Conservation (phyloP, 805 yeast genomes). For the Wickerhamiella lipophila region DNA sequence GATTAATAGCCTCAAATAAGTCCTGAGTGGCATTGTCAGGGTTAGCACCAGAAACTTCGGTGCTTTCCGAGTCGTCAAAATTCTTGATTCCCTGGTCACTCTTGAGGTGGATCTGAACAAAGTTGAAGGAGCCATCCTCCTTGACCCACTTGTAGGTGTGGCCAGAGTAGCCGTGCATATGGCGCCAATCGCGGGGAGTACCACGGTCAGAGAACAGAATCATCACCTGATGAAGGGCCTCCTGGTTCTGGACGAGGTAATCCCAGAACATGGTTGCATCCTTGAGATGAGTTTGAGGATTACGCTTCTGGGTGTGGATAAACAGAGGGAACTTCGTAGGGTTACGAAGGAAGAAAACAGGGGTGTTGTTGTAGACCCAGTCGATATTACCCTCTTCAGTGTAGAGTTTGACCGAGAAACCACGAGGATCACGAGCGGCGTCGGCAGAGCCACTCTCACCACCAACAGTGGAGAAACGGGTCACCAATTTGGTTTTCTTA, state of each 20-base stretch:
- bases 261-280: slow-evolving; percentile 50
- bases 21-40: slow-evolving; percentile 41
- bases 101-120: slow-evolving; percentile 43
- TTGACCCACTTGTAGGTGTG: slow-evolving; percentile 50
- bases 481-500: slow-evolving; percentile 56
- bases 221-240: slow-evolving; percentile 44
- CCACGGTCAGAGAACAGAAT: slow-evolving; percentile 51
- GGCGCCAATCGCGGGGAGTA: slow-evolving; percentile 41
- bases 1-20: slow-evolving; percentile 36
- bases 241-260: slow-evolving; percentile 42
- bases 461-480: slow-evolving; percentile 55
- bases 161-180: slow-evolving; percentile 53
- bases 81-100: slow-evolving; percentile 41
- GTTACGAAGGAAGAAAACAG: slow-evolving; percentile 51
- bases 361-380: slow-evolving; percentile 66
- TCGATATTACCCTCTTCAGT: slow-evolving; percentile 58
- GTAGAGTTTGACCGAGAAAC: slow-evolving; percentile 51
- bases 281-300: slow-evolving; percentile 48
- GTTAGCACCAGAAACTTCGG: slow-evolving; percentile 34
- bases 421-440: slow-evolving; percentile 57
- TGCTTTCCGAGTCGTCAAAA: slow-evolving; percentile 36
- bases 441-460: slow-evolving; percentile 59
- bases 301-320: slow-evolving; percentile 59
- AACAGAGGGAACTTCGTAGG: slow-evolving; percentile 52
- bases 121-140: slow-evolving; percentile 37